Conservation (phyloP, 805 yeast species). For the Yarrowia alimentaria region DNA sequence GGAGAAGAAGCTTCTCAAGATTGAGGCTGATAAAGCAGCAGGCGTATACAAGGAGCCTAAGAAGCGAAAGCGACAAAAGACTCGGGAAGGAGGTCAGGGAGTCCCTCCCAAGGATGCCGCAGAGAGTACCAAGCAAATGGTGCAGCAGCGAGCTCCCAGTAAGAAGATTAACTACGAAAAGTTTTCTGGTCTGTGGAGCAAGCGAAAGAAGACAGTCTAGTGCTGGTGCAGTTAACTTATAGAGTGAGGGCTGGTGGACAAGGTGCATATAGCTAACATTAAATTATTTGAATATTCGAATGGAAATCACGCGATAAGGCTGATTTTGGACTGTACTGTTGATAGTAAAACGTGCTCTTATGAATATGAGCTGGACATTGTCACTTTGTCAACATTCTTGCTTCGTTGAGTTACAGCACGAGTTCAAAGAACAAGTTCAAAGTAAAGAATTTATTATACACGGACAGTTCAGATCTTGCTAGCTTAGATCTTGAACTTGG, state of each 20-base stretch:
- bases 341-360: too few species aligned
- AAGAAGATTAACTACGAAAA: constrained; percentile 89
- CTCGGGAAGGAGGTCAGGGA: constrained; percentile 33
- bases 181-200: constrained; percentile 47
- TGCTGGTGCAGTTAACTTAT: too few species aligned
- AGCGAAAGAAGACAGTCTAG: constrained; percentile 28
- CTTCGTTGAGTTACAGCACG: too few species aligned
- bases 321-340: too few species aligned
- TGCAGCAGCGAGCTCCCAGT: constrained; percentile 72
- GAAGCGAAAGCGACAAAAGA: constrained; percentile 41
- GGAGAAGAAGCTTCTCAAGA: constrained; percentile 76
- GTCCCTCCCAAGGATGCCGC: constrained; percentile 50
- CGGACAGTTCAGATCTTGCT: too few species aligned
- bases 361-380: too few species aligned
- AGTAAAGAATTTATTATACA: too few species aligned
- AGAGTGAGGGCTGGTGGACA: too few species aligned
- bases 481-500: constrained; percentile 16
- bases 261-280: constrained; percentile 25
- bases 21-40: constrained; percentile 81
- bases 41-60: constrained; percentile 62
- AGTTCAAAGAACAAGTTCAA: too few species aligned
- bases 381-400: too few species aligned
- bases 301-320: too few species aligned
- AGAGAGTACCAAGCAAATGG: constrained; percentile 74
- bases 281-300: too few species aligned